Evolutionary conservation across 1,284 basidiomycete genomes (phyloP).

Genomic region (Pseudozyma tsukubaensis): DNA sequence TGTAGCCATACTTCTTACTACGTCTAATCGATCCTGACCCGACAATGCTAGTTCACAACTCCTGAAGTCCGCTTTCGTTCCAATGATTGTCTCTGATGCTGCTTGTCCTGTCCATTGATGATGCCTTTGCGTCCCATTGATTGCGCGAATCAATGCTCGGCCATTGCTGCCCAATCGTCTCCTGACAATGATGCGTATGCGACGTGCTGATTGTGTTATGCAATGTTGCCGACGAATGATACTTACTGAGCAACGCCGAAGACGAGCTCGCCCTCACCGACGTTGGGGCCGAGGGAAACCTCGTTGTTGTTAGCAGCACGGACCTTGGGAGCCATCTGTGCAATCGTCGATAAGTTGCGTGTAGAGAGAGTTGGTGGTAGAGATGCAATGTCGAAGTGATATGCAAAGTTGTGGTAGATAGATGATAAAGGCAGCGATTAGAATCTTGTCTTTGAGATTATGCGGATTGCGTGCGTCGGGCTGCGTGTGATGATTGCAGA

Average conservation of each 20-base stretch:
- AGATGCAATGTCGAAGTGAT: slow-evolving; percentile 4
- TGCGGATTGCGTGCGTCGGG: not conserved
- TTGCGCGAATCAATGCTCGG: no score
- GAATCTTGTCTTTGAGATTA: slow-evolving; percentile 11
- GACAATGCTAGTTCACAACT: no score
- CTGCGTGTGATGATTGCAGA: slow-evolving; percentile 4
- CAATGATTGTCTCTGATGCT: no score
- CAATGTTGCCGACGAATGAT: slow-evolving; percentile 6
- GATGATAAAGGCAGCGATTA: slow-evolving; percentile 14
- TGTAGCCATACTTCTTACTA: no score
- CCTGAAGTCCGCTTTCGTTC: no score
- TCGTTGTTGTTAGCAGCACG: slow-evolving; percentile 61
- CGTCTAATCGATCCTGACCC: no score
- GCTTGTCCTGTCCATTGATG: no score
- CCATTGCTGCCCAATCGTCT: not conserved
- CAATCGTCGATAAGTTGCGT: not conserved
- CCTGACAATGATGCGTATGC: slow-evolving; percentile 7
- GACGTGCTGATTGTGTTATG: slow-evolving; percentile 11
- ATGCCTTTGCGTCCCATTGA: no score
- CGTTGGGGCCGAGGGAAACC: slow-evolving; percentile 68
- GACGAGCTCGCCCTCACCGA: slow-evolving; percentile 68
- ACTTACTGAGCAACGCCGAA: slow-evolving; percentile 68
- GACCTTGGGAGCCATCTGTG: slow-evolving; percentile 67
- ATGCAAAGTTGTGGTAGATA: not conserved
- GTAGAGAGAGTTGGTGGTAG: not conserved